These are phyloP conservation scores for Phyllosticta paracitricarpa DNA, from an alignment of 2,329 filamentous ascomycete species.

Conservation along the genomic window DNA sequence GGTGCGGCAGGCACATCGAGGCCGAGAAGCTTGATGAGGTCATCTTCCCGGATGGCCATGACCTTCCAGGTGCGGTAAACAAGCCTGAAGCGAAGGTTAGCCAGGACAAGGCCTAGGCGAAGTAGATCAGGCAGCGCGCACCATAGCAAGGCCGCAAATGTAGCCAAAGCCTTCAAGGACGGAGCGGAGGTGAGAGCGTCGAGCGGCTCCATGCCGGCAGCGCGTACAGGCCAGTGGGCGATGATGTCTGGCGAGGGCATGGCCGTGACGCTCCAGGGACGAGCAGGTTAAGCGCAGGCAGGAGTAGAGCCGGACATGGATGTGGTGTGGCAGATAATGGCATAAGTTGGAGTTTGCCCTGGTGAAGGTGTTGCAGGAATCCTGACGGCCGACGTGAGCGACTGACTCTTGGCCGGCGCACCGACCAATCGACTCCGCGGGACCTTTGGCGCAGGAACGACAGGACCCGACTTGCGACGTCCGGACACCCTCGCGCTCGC, in stretches of 20 bases:
- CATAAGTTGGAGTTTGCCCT: not conserved
- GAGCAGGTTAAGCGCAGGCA: not conserved
- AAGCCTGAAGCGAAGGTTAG: constrained; percentile 47
- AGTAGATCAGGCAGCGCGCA: not conserved
- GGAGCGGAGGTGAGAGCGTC: constrained; percentile 8
- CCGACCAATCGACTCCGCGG: no score
- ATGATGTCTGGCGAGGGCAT: constrained; percentile 10
- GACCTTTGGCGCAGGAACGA: no score
- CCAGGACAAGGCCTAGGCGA: not conserved
- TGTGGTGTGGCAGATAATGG: not conserved
- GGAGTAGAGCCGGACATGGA: not conserved
- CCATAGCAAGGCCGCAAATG: constrained; percentile 8
- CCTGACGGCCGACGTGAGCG: no score
- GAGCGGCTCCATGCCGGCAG: constrained; percentile 10
- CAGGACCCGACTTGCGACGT: no score
- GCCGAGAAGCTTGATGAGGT: constrained; percentile 82
- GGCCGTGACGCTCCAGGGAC: not conserved
- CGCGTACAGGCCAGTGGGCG: constrained; percentile 7
- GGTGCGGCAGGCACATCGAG: constrained; percentile 88
- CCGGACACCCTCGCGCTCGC: no score
- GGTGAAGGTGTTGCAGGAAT: no score
- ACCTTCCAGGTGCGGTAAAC: constrained; percentile 80
- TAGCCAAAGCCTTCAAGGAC: constrained; percentile 10
- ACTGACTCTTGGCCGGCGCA: no score
- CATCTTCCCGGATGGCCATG: constrained; percentile 79